Base-by-base conservation (phyloP, 1,139 yeast species). In the Magnusiomyces tetraspermus region DNA sequence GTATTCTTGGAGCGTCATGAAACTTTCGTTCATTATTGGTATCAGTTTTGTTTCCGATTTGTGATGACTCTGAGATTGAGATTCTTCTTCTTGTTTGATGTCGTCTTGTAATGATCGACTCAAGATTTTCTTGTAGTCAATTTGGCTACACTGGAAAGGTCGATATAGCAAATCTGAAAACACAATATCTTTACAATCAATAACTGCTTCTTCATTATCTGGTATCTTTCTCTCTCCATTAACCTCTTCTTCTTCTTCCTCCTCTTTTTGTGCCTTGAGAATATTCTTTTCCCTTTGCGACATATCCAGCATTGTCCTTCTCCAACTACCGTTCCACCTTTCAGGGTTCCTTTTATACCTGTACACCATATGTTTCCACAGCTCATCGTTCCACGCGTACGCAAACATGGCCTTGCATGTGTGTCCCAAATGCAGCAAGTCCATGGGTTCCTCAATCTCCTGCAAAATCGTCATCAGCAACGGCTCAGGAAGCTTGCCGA, bases 261-360 rank as follows among this genome's bases (percentile, higher is more conserved):
- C n/a, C 23, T 42, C 30, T 4, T 42, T 17, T 10, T 42, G 30
- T 42, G 3, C 38, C 17, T 36, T 19, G 17, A n/a, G n/a, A n/a
- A n/a, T n/a, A 23, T 17, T 38, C 15, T 17, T 38, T 13, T 19
- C 24, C 13, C 21, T 26, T 11, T 31, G 40, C 1, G 68, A 60
- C 2, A 78, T 58, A 0, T 70, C 66, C 57, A 83, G 65, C 19
- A 82, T 70, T 0, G 90, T 79, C 40, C 76, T 70, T 60, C 87
- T 76, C 96, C 96, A 88, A 1, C 87, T 76, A 0, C 96, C 96
- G 44, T 63, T 66, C 96, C 96, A 88, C 24, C 65, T 57, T 1
- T 48, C 42, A 21, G 53, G 57, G 11, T 51, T 58, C 21, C 51
- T 22, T 48, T 61, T 46, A 54, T 61, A 59, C 56, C 65, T 60